A percentile compares a stretch with the other conserved stretches of the same genome.
phyloP scores from a whole-genome alignment of 257 asterid genomes.

The Ballota nigra region DNA sequence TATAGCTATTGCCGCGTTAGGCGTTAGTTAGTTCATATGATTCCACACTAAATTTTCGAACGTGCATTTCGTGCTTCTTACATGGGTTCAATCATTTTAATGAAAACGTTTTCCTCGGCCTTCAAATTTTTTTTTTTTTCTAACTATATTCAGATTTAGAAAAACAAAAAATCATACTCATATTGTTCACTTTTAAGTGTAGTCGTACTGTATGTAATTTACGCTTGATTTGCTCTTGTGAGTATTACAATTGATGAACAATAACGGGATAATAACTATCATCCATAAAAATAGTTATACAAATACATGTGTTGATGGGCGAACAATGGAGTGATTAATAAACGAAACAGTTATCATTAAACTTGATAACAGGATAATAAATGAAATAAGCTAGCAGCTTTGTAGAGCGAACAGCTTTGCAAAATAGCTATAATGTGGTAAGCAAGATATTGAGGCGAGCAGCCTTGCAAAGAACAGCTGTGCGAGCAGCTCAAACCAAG shows the following conservation, averaged over 20 bases:
- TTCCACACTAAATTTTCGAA: conserved; percentile 5
- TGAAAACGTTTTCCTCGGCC: not conserved
- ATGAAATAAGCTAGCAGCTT: too few species aligned
- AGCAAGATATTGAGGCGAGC: too few species aligned
- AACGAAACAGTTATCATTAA: too few species aligned
- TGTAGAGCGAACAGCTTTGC: too few species aligned
- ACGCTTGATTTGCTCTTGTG: not conserved
- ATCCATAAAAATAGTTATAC: not conserved
- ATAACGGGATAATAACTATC: not conserved
- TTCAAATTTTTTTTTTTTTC: not conserved
- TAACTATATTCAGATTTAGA: not conserved
- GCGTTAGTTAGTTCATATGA: not conserved
- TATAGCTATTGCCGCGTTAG: not conserved
- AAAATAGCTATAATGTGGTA: too few species aligned
- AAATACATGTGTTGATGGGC: too few species aligned
- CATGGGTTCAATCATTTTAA: not conserved
- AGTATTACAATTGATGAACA: not conserved
- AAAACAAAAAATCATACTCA: not conserved
- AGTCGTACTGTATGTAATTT: not conserved
- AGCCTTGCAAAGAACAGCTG: too few species aligned
- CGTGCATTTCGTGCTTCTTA: conserved; percentile 20
- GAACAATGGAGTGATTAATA: too few species aligned
- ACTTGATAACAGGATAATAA: too few species aligned
- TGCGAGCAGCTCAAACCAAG: too few species aligned
- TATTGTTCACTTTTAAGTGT: not conserved